Evolutionary conservation across 495 filamentous ascomycete species (phyloP).

Genomic region (Darksidea phi): DNA sequence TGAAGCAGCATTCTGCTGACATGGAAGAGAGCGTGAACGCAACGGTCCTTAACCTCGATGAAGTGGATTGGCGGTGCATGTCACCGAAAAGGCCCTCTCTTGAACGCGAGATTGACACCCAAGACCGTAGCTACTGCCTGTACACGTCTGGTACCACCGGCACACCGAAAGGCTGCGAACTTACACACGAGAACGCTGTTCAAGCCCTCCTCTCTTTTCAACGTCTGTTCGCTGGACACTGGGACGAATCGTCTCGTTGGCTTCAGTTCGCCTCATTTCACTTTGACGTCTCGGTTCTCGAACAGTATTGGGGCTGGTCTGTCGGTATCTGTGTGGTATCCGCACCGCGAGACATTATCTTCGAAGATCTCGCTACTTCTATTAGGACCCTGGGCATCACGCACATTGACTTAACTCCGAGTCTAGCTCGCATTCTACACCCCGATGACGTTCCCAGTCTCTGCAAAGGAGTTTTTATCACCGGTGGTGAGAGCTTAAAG

Average conservation of each 20-base stretch:
- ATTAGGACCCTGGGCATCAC: conserved; percentile 73
- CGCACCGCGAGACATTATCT: conserved; percentile 71
- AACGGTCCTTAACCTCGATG: conserved; percentile 28
- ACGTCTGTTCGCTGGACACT: conserved; percentile 64
- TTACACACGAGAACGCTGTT: conserved; percentile 71
- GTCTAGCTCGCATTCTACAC: conserved; percentile 58
- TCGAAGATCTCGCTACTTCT: conserved; percentile 69
- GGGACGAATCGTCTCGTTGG: conserved; percentile 69
- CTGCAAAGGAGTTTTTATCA: conserved; percentile 71
- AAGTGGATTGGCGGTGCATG: background rate
- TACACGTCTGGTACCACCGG: conserved; percentile 86
- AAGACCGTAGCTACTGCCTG: conserved; percentile 64
- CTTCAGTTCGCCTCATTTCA: conserved; percentile 87
- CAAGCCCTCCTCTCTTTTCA: conserved; percentile 76
- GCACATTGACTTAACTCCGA: conserved; percentile 79
- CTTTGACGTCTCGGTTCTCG: conserved; percentile 83
- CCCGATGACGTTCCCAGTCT: conserved; percentile 68
- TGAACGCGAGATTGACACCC: conserved; percentile 12
- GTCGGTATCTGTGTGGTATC: conserved; percentile 77
- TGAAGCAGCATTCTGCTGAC: conserved; percentile 35
- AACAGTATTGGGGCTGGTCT: conserved; percentile 89
- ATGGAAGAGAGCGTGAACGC: conserved; percentile 1
- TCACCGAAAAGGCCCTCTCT: conserved; percentile 14
- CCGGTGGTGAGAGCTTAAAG: conserved; percentile 68
- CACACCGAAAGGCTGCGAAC: conserved; percentile 72